phyloP scores from a whole-genome alignment of 2,329 filamentous ascomycete species.

The Sarocladiaceae sp. region DNA sequence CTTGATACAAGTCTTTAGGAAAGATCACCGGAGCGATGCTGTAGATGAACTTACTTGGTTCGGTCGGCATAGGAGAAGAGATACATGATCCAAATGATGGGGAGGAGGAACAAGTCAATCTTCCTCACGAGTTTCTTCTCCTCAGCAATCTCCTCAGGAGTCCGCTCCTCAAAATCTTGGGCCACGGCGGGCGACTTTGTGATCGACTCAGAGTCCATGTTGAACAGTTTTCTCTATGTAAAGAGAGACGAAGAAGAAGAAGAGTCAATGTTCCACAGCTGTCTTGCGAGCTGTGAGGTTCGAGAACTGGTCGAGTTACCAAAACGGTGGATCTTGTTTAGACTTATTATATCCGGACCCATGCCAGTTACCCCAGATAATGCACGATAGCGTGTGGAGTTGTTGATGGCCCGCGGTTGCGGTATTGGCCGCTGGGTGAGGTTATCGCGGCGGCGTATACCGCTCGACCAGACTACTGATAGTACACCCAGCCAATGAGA shows the following conservation, averaged over 20 bases:
- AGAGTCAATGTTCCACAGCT: too few species aligned
- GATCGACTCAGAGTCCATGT: neutral
- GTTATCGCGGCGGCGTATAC: neutral
- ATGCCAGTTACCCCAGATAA: neutral
- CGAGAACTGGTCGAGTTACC: too few species aligned
- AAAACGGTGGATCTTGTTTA: neutral
- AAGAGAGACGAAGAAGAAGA: neutral
- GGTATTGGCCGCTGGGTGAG: too few species aligned
- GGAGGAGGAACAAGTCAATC: constrained; percentile 29
- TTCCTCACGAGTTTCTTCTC: constrained; percentile 16
- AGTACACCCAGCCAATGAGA: neutral
- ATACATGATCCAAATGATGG: constrained; percentile 46
- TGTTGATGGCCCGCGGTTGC: too few species aligned
- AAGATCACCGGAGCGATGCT: too few species aligned
- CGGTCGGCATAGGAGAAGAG: constrained; percentile 18
- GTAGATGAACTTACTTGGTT: constrained; percentile 14
- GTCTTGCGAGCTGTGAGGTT: too few species aligned
- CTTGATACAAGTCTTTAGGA: too few species aligned
- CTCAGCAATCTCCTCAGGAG: neutral
- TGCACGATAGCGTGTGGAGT: neutral
- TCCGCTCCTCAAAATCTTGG: neutral
- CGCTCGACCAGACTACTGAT: neutral
- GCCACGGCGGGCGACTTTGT: neutral
- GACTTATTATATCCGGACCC: neutral
- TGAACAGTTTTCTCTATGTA: neutral